These are phyloP conservation scores for Vinca major DNA, from an alignment of 305 asterid species.

Conservation along the genomic window DNA sequence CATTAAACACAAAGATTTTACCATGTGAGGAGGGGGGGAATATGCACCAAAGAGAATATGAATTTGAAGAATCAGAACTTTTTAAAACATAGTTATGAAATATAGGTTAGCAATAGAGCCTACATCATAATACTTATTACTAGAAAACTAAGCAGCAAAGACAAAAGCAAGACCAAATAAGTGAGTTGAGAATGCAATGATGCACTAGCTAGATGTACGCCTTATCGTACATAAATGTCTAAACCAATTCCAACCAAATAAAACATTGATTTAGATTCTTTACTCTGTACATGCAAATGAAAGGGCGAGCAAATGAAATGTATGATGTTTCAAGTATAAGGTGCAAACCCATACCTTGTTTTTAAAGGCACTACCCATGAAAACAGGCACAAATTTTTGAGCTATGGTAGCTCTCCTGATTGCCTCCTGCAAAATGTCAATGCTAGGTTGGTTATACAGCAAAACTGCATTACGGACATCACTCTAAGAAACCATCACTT, in stretches of 20 bases:
- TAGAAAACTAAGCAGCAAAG: no score
- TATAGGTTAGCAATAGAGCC: background rate
- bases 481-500: slow-evolving; percentile 7
- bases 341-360: slow-evolving; percentile 51
- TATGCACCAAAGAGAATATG: background rate
- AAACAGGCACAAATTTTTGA: slow-evolving; percentile 85
- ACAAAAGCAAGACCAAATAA: background rate
- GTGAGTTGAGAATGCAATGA: background rate
- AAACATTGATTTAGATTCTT: background rate
- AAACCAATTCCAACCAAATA: background rate
- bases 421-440: slow-evolving; percentile 54
- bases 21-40: no score
- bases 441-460: slow-evolving; percentile 10
- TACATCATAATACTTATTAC: background rate
- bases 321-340: background rate
- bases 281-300: background rate
- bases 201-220: background rate
- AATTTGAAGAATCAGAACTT: background rate
- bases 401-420: slow-evolving; percentile 87
- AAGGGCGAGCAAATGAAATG: background rate
- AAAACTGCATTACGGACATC: background rate
- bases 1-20: background rate
- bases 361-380: slow-evolving; percentile 99
- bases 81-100: background rate
- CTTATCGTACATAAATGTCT: background rate